Evolutionary conservation across 768 basidiomycete genomes (phyloP), one percentile per base, ranked within the genome.

Genomic region (Filobasidium floriforme): DNA sequence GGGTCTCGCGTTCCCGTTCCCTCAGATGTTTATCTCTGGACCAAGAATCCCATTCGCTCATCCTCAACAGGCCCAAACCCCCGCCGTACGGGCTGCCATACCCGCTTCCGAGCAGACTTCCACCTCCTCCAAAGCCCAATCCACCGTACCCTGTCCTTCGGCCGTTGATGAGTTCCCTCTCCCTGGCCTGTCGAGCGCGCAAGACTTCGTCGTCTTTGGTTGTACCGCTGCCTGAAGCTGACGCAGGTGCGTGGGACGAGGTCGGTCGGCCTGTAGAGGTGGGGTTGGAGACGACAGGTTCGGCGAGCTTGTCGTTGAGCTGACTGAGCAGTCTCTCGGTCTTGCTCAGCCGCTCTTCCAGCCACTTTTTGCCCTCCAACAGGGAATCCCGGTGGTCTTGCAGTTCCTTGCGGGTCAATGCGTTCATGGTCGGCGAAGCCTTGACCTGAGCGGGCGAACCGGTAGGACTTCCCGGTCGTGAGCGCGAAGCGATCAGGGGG

Each of bases 331-430:
- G 66, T 57, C 73, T 70, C 28, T 78, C 76, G 19, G 76, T 77
- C 64, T 73, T 73, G 40, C 68, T 29, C 37, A 78, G 57, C 70
- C 73, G 77, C 26, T 62, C 68, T 32, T 78, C 77, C 14, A 78
- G 65, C 77, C 77, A 78, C 57, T 69, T 59, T 60, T 75, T 76
- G 66, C 76, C 76, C 46, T 78, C 76, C 22, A 76, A 64, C 5
- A 78, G 71, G 59, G 75, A 73, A 55, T 78, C 77, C 10, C 75
- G 73, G 54, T 78, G 77, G 52, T 78, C 77, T 15, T 62, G 41
- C 0, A 78, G 69, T 61, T 78, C 77, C 9, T 73, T 71, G 7
- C 73, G 69, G 59, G 70, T 72, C 68, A 73, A 70, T 1, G 68
- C 18, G n/a, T 15, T 55, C 7, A 26, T 28, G 26, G 55, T 32